phyloP scores from a whole-genome alignment of 768 basidiomycete species.

The Glaciozyma antarctica region DNA sequence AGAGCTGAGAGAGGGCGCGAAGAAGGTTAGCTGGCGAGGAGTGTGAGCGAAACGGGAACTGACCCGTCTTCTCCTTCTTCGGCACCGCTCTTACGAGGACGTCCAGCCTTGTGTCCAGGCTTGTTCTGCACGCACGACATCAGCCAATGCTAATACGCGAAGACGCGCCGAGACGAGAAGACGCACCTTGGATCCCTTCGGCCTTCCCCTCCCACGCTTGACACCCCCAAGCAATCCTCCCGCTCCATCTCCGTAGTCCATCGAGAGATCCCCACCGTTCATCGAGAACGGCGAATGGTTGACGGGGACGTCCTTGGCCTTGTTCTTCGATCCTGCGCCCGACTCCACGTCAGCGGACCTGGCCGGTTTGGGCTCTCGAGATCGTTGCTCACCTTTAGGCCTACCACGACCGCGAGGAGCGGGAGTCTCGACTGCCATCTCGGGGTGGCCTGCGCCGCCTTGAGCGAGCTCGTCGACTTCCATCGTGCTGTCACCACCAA shows the following conservation, averaged over 20 bases:
- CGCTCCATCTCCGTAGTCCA: background rate
- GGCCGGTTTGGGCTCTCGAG: background rate
- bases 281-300: background rate
- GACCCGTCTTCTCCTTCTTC: background rate
- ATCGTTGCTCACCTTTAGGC: background rate
- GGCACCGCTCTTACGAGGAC: background rate
- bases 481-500: no score
- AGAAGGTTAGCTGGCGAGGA: background rate
- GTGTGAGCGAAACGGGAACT: background rate
- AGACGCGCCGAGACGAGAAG: background rate
- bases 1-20: background rate
- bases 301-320: background rate
- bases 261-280: background rate
- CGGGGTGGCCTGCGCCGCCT: no score
- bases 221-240: background rate
- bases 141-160: background rate
- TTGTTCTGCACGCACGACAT: background rate
- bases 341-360: background rate
- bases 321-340: background rate
- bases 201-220: background rate
- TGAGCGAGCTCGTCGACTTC: no score
- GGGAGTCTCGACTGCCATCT: no score
- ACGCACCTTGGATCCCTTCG: background rate
- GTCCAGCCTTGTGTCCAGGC: slow-evolving; percentile 2
- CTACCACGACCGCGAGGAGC: background rate